Evolutionary conservation across 805 yeast species (phyloP).

Genomic region (Ogataea naganishii): DNA sequence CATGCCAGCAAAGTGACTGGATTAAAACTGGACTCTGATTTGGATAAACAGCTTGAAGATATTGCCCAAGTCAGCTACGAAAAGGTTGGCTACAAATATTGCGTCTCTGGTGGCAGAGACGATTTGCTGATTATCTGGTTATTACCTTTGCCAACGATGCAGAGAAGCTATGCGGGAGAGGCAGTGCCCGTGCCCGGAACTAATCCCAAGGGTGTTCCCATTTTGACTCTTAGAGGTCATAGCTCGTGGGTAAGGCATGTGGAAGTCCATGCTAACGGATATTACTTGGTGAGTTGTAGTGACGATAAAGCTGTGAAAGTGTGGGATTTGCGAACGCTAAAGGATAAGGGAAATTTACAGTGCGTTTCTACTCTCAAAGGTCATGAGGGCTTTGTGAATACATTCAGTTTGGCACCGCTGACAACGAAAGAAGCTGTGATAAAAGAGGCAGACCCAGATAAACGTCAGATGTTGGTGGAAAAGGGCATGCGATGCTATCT

Average conservation of each 20-base stretch:
- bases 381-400: constrained; percentile 73
- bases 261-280: constrained; percentile 67
- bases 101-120: constrained; percentile 77
- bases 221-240: constrained; percentile 62
- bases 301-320: constrained; percentile 72
- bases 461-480: constrained; percentile 25
- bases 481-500: constrained; percentile 51
- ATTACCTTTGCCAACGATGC: constrained; percentile 55
- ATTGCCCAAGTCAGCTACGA: constrained; percentile 19
- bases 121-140: constrained; percentile 69
- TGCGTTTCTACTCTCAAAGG: constrained; percentile 44
- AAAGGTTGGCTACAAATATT: constrained; percentile 55
- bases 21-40: background rate
- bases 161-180: constrained; percentile 25
- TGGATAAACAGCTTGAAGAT: background rate
- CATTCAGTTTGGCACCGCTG: constrained; percentile 43
- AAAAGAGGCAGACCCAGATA: constrained; percentile 16
- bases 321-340: constrained; percentile 55
- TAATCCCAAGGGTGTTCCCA: constrained; percentile 51
- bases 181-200: constrained; percentile 40
- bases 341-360: constrained; percentile 20
- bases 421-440: constrained; percentile 6
- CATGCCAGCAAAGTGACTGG: constrained; percentile 12
- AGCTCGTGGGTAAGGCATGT: constrained; percentile 78
- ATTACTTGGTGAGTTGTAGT: constrained; percentile 57